phyloP scores from a whole-genome alignment of 768 basidiomycete genomes.

The Lenzites betulinus region DNA sequence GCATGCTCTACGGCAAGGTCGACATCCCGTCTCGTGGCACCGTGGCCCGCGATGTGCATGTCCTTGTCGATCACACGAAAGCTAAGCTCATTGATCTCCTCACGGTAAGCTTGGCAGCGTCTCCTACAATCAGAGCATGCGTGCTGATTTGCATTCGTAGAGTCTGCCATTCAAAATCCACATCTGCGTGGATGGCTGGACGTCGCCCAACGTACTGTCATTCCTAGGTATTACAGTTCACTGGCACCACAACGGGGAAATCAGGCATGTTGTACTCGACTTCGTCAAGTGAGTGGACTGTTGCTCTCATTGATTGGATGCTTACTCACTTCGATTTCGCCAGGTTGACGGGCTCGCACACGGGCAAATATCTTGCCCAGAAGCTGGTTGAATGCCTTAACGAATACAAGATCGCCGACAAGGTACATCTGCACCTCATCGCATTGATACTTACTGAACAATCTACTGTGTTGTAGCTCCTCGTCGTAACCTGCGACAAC shows the following conservation, averaged over 20 bases:
- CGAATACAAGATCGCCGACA: background rate
- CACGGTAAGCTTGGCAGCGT: too few species aligned
- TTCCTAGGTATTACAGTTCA: constrained; percentile 32
- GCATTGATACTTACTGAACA: too few species aligned
- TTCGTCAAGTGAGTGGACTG: background rate
- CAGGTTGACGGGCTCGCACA: background rate
- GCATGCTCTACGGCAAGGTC: constrained; percentile 11
- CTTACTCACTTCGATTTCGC: background rate
- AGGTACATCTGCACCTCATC: background rate
- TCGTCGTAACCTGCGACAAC: background rate
- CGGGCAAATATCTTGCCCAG: background rate
- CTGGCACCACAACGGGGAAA: constrained; percentile 23
- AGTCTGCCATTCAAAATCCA: constrained; percentile 24
- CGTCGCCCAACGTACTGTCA: too few species aligned
- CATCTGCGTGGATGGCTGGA: constrained; percentile 32
- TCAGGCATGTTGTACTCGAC: background rate
- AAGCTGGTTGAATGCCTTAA: background rate
- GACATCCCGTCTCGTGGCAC: constrained; percentile 6
- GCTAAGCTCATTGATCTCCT: too few species aligned
- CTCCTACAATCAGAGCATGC: too few species aligned
- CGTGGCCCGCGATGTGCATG: too few species aligned
- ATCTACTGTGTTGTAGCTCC: background rate
- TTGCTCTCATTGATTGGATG: background rate
- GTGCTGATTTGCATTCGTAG: too few species aligned
- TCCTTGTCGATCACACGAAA: too few species aligned